Conservation (phyloP, 2,329 filamentous ascomycete genomes). For the Fusarium albidum region DNA sequence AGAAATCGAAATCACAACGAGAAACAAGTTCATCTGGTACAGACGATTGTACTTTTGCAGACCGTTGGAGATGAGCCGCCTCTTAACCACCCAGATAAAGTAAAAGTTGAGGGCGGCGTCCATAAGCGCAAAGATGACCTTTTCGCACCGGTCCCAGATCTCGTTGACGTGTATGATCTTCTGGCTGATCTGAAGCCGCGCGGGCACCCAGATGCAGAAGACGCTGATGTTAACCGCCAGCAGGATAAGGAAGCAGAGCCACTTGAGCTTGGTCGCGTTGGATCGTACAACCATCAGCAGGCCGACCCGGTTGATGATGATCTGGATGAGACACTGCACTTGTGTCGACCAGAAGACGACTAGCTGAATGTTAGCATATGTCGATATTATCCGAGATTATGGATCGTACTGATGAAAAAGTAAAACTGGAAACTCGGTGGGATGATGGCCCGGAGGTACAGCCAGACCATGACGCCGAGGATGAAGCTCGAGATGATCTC, state of each 20-base stretch:
- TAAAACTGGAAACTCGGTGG: constrained; percentile 43
- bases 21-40: constrained; percentile 45
- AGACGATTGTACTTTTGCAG: constrained; percentile 58
- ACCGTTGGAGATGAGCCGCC: constrained; percentile 54
- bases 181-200: constrained; percentile 50
- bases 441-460: constrained; percentile 31
- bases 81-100: constrained; percentile 54
- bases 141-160: constrained; percentile 59
- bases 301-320: constrained; percentile 59
- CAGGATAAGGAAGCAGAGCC: constrained; percentile 51
- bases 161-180: constrained; percentile 52
- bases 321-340: constrained; percentile 55
- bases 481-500: constrained; percentile 32
- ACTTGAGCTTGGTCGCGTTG: constrained; percentile 48
- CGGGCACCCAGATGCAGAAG: constrained; percentile 59
- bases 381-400: no score
- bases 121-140: constrained; percentile 55
- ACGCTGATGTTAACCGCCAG: constrained; percentile 57
- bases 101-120: constrained; percentile 57
- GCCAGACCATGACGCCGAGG: constrained; percentile 34
- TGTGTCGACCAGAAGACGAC: constrained; percentile 47
- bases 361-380: constrained; percentile 28
- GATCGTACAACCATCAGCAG: constrained; percentile 52
- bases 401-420: constrained; percentile 36
- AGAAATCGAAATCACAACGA: constrained; percentile 38